A percentile compares a stretch with the other conserved stretches of the same genome.
Evolutionary conservation across 352 stramenopile genomes (phyloP).

Genomic region (Pythium aquatile): DNA sequence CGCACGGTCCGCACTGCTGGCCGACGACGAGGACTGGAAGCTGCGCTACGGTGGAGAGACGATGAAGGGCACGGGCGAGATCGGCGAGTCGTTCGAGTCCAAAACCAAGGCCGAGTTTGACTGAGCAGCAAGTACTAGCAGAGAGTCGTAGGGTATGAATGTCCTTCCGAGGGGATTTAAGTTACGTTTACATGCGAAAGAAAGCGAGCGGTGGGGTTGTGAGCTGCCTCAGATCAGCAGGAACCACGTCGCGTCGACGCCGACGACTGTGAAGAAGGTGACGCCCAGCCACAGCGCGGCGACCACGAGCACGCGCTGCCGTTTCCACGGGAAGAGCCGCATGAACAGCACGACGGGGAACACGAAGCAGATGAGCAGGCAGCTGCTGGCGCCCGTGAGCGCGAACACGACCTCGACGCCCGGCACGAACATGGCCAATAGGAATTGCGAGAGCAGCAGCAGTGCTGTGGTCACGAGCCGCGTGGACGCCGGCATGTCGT

Average conservation of each 20-base stretch:
- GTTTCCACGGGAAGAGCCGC: conserved; percentile 55
- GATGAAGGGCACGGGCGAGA: background rate
- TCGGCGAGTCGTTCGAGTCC: conserved; percentile 1
- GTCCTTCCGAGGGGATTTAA: conserved; percentile 12
- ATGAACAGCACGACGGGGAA: conserved; percentile 68
- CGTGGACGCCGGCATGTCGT: conserved; percentile 44
- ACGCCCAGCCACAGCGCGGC: conserved; percentile 36
- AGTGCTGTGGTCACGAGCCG: conserved; percentile 48
- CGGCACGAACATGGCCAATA: conserved; percentile 54
- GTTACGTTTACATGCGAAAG: conserved; percentile 7
- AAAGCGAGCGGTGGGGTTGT: background rate
- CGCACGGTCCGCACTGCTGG: conserved; percentile 21
- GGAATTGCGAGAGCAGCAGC: conserved; percentile 54
- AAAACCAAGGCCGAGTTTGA: conserved; percentile 1
- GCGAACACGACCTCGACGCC: conserved; percentile 71
- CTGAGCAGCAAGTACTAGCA: background rate
- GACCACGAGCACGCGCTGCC: conserved; percentile 32
- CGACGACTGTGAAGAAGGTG: conserved; percentile 31
- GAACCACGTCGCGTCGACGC: conserved; percentile 25
- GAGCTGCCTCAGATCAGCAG: conserved; percentile 10
- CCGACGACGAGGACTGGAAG: conserved; percentile 32
- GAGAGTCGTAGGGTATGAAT: background rate
- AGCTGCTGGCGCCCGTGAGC: conserved; percentile 62
- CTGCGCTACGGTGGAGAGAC: conserved; percentile 23
- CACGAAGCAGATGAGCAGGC: conserved; percentile 74